A percentile compares a stretch with the other conserved stretches of the same genome.
Conservation (phyloP, 495 filamentous ascomycete species). For the Talaromyces ruber region DNA sequence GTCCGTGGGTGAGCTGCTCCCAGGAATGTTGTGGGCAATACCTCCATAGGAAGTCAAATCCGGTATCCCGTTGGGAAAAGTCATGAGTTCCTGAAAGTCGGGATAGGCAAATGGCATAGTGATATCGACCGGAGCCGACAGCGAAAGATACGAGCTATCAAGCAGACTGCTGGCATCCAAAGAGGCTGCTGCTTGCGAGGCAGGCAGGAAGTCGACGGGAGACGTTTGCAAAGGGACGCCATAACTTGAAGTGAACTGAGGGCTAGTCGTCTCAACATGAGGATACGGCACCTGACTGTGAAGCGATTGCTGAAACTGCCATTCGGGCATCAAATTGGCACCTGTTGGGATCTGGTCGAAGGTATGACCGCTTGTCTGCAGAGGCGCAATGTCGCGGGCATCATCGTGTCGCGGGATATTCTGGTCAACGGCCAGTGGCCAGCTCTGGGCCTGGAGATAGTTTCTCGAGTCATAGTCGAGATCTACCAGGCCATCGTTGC, state of each 20-base stretch:
- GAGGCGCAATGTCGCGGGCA: slow-evolving; percentile 31
- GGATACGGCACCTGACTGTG: slow-evolving; percentile 36
- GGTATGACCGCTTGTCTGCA: slow-evolving; percentile 40
- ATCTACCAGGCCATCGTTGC: slow-evolving; percentile 34
- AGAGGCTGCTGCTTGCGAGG: slow-evolving; percentile 56
- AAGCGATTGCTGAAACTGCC: slow-evolving; percentile 46
- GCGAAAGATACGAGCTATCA: slow-evolving; percentile 57
- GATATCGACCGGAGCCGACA: slow-evolving; percentile 55
- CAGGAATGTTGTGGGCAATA: slow-evolving; percentile 36
- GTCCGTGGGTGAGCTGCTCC: slow-evolving; percentile 73
- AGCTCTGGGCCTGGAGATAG: slow-evolving; percentile 34
- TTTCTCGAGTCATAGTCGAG: slow-evolving; percentile 41
- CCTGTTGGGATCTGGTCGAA: slow-evolving; percentile 34
- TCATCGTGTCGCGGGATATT: slow-evolving; percentile 21
- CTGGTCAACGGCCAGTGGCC: slow-evolving; percentile 35
- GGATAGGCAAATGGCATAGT: slow-evolving; percentile 63
- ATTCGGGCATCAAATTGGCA: slow-evolving; percentile 39
- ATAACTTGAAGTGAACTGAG: slow-evolving; percentile 39
- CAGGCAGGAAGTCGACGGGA: slow-evolving; percentile 63
- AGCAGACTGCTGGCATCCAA: slow-evolving; percentile 41
- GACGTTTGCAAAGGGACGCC: slow-evolving; percentile 45
- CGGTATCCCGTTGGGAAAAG: slow-evolving; percentile 47
- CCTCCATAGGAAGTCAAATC: slow-evolving; percentile 38
- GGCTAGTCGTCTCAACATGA: slow-evolving; percentile 40
- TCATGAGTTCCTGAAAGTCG: slow-evolving; percentile 56